phyloP scores from a whole-genome alignment of 1,284 basidiomycete genomes.

The Ceratobasidium papillatum region DNA sequence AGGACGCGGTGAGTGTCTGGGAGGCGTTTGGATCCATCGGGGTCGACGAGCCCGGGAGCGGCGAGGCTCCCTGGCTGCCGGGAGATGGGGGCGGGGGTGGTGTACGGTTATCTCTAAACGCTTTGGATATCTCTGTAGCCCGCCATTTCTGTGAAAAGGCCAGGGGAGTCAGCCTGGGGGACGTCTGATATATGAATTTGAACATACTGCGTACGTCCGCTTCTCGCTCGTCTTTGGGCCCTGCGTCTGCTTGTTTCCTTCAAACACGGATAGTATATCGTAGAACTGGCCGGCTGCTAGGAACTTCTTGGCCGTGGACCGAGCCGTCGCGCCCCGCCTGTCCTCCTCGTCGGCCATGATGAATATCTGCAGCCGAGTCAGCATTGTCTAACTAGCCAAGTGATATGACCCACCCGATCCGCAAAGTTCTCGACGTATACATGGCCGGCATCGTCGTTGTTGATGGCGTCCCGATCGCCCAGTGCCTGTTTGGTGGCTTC shows the following conservation, averaged over 20 bases:
- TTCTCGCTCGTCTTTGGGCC: constrained; percentile 33
- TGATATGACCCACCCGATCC: constrained; percentile 9
- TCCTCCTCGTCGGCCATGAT: constrained; percentile 45
- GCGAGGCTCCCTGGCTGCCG: not conserved
- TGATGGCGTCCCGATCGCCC: constrained; percentile 35
- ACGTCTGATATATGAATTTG: not conserved
- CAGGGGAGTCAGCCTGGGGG: not conserved
- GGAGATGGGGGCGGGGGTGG: constrained; percentile 60
- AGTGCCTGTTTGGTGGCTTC: constrained; percentile 37
- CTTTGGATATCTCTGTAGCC: constrained; percentile 87
- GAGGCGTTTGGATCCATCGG: constrained; percentile 29
- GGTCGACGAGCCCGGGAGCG: constrained; percentile 3
- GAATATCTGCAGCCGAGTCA: constrained; percentile 39
- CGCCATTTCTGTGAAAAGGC: constrained; percentile 74
- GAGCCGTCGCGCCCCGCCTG: constrained; percentile 41
- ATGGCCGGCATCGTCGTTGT: constrained; percentile 40
- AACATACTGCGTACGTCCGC: constrained; percentile 50
- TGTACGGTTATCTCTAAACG: constrained; percentile 83
- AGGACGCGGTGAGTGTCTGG: constrained; percentile 22
- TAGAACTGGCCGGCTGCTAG: constrained; percentile 88
- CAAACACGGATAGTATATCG: constrained; percentile 82
- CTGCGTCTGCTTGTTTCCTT: constrained; percentile 58
- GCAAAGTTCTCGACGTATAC: constrained; percentile 44
- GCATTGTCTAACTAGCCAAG: not conserved
- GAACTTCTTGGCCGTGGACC: constrained; percentile 87